These are phyloP conservation scores for Acanthamoeba royreba DNA, from an alignment of 208 protist genomes.

Conservation along the genomic window DNA sequence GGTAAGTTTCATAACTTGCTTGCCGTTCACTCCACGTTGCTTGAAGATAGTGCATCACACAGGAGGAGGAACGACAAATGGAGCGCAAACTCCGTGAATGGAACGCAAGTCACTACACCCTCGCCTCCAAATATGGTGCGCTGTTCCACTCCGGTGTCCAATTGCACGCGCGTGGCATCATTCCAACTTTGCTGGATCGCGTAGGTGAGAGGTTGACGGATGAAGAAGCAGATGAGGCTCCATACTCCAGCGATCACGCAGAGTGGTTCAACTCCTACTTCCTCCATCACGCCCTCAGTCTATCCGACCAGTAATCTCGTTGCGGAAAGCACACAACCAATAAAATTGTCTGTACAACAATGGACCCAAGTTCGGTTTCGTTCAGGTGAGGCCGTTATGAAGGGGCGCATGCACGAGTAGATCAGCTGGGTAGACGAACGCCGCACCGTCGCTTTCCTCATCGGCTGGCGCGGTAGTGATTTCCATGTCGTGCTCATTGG, in stretches of 20 bases:
- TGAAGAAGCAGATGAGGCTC: too few species aligned
- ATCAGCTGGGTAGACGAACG: background rate
- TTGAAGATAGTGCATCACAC: background rate
- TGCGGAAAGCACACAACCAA: too few species aligned
- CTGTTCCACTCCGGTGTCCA: too few species aligned
- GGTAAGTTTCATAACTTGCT: background rate
- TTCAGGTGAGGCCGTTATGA: too few species aligned
- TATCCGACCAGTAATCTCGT: too few species aligned
- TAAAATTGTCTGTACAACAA: too few species aligned
- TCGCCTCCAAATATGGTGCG: too few species aligned
- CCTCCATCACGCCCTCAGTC: background rate
- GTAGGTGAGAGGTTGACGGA: background rate
- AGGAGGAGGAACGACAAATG: background rate
- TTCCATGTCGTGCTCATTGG: background rate
- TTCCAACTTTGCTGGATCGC: background rate
- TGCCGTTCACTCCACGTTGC: background rate
- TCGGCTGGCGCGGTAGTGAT: background rate
- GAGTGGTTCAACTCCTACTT: background rate
- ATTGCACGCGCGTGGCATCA: too few species aligned
- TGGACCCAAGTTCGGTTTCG: too few species aligned
- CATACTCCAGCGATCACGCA: background rate
- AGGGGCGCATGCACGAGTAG: background rate
- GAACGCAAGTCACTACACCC: conserved; percentile 35
- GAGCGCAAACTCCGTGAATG: background rate
- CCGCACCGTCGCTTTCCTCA: background rate